Evolutionary conservation across 148 eudicot genomes (phyloP).

Genomic region (Beta vulgaris): DNA sequence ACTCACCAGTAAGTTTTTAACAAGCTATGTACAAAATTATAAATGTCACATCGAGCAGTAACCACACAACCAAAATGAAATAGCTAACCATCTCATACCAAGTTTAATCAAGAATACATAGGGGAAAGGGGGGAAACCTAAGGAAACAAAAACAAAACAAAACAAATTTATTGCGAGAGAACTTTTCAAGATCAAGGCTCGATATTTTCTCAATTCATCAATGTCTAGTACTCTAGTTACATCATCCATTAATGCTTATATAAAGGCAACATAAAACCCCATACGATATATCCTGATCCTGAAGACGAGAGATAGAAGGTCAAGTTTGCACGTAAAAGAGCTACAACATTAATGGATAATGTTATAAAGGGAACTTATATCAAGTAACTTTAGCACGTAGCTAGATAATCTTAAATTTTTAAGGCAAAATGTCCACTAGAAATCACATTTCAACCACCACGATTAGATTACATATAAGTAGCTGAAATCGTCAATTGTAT

Average conservation of each 20-base stretch:
- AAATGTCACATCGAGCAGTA: not conserved
- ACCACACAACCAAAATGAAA: not conserved
- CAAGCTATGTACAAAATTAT: not conserved
- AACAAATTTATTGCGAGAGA: not conserved
- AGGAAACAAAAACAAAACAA: too few relatives aligned
- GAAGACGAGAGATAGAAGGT: not conserved
- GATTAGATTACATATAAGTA: not conserved
- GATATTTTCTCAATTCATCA: not conserved
- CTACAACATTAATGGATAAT: not conserved
- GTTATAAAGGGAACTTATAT: not conserved
- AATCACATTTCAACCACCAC: not conserved
- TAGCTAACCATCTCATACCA: not conserved
- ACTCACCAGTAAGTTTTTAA: not conserved
- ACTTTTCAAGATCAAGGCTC: not conserved
- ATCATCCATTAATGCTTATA: not conserved
- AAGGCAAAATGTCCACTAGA: not conserved
- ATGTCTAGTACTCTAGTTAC: not conserved
- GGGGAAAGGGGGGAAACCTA: not conserved
- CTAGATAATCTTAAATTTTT: not conserved
- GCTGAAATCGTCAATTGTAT: not conserved
- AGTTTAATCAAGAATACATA: not conserved
- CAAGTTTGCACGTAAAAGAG: not conserved
- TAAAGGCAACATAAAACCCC: too few relatives aligned
- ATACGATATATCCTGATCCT: not conserved
- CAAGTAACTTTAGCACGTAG: not conserved